Conservation (phyloP, 2,329 filamentous ascomycete species). For the Bipolaris zeicola region DNA sequence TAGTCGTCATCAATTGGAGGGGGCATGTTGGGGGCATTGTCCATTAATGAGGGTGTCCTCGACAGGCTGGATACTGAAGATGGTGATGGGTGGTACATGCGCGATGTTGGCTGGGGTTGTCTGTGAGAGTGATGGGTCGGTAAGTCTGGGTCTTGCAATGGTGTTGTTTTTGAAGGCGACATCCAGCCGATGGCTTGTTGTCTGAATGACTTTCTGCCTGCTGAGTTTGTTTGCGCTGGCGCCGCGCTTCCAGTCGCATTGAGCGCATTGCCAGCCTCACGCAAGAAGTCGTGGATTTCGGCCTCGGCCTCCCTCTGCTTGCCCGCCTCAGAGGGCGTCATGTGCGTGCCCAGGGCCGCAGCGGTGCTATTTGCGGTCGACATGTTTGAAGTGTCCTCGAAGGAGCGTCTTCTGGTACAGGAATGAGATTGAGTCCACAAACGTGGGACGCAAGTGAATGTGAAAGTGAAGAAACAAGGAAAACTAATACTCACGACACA, state of each 20-base stretch:
- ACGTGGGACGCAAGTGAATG: constrained; percentile 20
- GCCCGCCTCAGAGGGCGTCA: constrained; percentile 34
- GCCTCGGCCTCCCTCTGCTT: constrained; percentile 43
- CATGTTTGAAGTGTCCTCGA: constrained; percentile 42
- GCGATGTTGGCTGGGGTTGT: constrained; percentile 48
- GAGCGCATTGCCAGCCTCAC: constrained; percentile 48
- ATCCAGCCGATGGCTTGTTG: constrained; percentile 30
- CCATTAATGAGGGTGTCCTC: constrained; percentile 57
- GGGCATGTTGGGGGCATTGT: constrained; percentile 55
- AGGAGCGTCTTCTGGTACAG: constrained; percentile 34
- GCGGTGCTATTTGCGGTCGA: constrained; percentile 41
- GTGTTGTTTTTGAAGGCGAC: constrained; percentile 24
- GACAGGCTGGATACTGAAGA: constrained; percentile 52
- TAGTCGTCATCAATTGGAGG: constrained; percentile 68
- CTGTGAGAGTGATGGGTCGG: constrained; percentile 46
- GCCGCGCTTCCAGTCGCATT: constrained; percentile 17
- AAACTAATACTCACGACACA: constrained; percentile 50
- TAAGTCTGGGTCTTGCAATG: constrained; percentile 43
- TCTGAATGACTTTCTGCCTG: constrained; percentile 32
- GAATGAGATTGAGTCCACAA: constrained; percentile 30
- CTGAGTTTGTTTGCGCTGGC: constrained; percentile 24
- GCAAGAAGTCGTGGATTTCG: constrained; percentile 53
- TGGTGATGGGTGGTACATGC: constrained; percentile 58
- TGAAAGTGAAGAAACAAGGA: constrained; percentile 23
- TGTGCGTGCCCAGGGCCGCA: constrained; percentile 39